Conservation (phyloP, 768 basidiomycete genomes). For the Solioccasus polychromus region DNA sequence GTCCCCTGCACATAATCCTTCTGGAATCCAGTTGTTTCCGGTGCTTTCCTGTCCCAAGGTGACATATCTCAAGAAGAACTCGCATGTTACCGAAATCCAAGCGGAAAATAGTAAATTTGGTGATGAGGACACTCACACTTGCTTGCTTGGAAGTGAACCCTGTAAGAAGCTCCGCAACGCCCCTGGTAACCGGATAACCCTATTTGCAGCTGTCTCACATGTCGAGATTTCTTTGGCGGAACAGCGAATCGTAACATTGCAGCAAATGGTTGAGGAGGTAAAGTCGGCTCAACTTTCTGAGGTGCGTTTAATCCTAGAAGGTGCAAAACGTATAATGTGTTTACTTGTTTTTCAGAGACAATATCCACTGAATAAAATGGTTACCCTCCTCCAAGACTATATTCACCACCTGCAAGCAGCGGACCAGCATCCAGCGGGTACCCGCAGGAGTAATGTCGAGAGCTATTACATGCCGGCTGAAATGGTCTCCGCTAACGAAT, state of each 20-base stretch:
- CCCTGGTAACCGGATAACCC: constrained; percentile 1
- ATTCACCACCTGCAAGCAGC: constrained; percentile 49
- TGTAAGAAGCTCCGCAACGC: constrained; percentile 41
- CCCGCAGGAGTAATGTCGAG: constrained; percentile 34
- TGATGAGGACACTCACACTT: constrained; percentile 76
- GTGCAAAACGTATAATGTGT: not conserved
- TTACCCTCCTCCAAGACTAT: constrained; percentile 59
- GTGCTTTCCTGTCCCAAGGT: constrained; percentile 79
- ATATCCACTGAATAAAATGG: constrained; percentile 44
- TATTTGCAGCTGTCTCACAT: constrained; percentile 51
- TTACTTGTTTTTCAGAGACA: constrained; percentile 19
- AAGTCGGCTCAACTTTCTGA: constrained; percentile 6
- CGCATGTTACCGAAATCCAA: constrained; percentile 38
- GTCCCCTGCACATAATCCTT: constrained; percentile 45
- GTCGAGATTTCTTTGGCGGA: constrained; percentile 63
- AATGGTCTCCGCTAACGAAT: constrained; percentile 64
- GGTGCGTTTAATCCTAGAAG: constrained; percentile 11
- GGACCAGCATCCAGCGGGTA: constrained; percentile 35
- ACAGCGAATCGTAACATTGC: constrained; percentile 52
- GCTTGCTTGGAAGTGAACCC: constrained; percentile 69
- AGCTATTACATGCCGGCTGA: constrained; percentile 68
- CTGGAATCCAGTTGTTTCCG: constrained; percentile 66
- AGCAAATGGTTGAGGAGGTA: constrained; percentile 12
- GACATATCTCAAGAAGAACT: constrained; percentile 70
- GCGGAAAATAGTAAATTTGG: constrained; percentile 76